Evolutionary conservation across 1,139 yeast genomes (phyloP), one percentile per base, ranked within the genome.

Genomic region (Pichia norvegensis): DNA sequence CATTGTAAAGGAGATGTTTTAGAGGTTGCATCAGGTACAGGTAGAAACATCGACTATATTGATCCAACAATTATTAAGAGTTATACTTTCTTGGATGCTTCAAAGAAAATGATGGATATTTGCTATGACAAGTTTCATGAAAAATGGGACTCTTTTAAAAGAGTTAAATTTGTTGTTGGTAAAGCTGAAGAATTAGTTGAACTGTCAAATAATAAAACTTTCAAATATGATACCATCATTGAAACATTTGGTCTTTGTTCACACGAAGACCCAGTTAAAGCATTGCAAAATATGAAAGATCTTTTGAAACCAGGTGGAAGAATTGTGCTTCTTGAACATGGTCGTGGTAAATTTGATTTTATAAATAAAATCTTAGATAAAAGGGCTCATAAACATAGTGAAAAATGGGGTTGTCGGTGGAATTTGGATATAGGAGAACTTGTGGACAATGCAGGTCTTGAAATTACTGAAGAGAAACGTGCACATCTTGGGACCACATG

Each of bases 371-470:
- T 85, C 51, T 71, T 92, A 64, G 97, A 92, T 64, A 78, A 79
- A 53, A 74, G 94, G 54, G 90, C 96, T 8, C 88, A 79, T 47
- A 76, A 79, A 55, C 81, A 97, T 66, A 78, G 90, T 69, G 76
- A 84, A 53, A 81, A 84, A 13, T 92, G 97, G 97, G 97, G 97
- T 3, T 92, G 98, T 66, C 72, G 97, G 60, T 92, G 97, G 97
- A 92, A 92, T 60, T 70, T 92, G 53, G 97, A 92, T 60, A 86
- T 92, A 55, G 95, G 88, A 31, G 92, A 82, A 56, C 72, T 92
- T 45, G 73, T 92, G 29, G 90, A 85, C 58, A 80, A 79, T 51
- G 82, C 95, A 14, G 96, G 95, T 0, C 71, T 92, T 50, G 94
- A 85, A 55, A 74, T 92, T 37, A 85, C 90, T 1, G 80, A 78